phyloP scores from a whole-genome alignment of 257 asterid species.

The Voacanga thouarsii region DNA sequence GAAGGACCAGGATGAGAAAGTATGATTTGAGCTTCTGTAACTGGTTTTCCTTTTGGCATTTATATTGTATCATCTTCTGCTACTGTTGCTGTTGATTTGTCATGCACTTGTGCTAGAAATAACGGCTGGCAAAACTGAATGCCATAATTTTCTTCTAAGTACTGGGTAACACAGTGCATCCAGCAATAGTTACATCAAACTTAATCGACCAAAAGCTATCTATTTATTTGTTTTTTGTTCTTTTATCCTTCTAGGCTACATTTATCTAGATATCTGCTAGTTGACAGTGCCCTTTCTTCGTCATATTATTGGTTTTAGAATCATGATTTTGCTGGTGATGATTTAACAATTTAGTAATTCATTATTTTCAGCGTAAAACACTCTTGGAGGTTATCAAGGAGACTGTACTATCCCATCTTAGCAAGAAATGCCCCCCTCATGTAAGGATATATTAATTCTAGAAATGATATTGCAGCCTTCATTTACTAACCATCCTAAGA shows the following conservation, averaged over 20 bases:
- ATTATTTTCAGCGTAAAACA: conserved; percentile 67
- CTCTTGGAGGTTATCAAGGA: conserved; percentile 95
- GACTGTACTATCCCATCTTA: conserved; percentile 91
- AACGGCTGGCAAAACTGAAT: neutral
- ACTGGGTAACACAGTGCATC: neutral
- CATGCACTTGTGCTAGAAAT: neutral
- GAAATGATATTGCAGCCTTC: conserved; percentile 10
- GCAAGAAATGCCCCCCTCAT: conserved; percentile 89
- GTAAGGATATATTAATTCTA: conserved; percentile 47
- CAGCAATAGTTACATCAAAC: neutral
- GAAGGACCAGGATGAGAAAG: conserved; percentile 83
- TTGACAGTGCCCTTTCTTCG: conserved; percentile 6
- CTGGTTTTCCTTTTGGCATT: neutral
- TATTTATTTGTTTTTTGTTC: neutral
- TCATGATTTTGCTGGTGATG: conserved; percentile 9
- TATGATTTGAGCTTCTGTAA: conserved; percentile 18
- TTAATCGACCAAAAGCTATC: neutral
- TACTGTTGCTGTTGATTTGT: conserved; percentile 8
- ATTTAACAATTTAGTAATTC: conserved; percentile 15
- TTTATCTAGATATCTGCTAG: neutral
- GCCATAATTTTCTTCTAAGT: neutral
- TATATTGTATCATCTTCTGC: neutral
- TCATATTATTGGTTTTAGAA: conserved; percentile 17
- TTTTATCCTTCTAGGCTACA: neutral
- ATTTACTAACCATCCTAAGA: conserved; percentile 13